Conservation (phyloP, 75 land plant species). For the Cryptomeria japonica region DNA sequence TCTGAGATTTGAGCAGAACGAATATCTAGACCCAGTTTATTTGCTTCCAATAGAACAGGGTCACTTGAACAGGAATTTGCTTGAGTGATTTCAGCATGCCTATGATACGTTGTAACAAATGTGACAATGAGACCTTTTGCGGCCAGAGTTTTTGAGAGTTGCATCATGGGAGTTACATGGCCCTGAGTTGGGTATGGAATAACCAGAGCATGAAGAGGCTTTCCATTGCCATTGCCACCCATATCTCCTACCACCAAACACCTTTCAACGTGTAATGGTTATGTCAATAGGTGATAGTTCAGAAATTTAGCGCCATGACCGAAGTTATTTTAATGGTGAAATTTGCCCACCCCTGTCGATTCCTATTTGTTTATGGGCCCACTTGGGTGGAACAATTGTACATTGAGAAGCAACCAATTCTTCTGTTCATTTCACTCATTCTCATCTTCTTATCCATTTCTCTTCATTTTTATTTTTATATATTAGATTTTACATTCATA, state of each 20-base stretch:
- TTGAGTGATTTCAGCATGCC: background rate
- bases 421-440: too few relatives aligned
- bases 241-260: background rate
- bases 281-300: too few relatives aligned
- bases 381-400: too few relatives aligned
- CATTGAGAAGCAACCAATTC: too few relatives aligned
- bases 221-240: background rate
- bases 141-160: background rate
- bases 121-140: background rate
- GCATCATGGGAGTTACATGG: slow-evolving; percentile 17
- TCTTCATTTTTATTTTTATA: too few relatives aligned
- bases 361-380: too few relatives aligned
- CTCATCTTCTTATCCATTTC: too few relatives aligned
- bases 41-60: background rate
- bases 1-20: background rate
- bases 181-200: slow-evolving; percentile 14
- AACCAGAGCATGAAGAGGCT: slow-evolving; percentile 9
- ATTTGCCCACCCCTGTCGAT: too few relatives aligned
- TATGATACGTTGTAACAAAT: slow-evolving; percentile 4
- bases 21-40: background rate
- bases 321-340: too few relatives aligned
- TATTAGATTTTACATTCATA: too few relatives aligned
- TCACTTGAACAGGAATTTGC: background rate
- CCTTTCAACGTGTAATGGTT: too few relatives aligned
- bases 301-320: too few relatives aligned